A percentile compares a stretch with the other conserved stretches of the same genome.
phyloP scores from a whole-genome alignment of 495 filamentous ascomycete species.

The Daldinia concentrica region DNA sequence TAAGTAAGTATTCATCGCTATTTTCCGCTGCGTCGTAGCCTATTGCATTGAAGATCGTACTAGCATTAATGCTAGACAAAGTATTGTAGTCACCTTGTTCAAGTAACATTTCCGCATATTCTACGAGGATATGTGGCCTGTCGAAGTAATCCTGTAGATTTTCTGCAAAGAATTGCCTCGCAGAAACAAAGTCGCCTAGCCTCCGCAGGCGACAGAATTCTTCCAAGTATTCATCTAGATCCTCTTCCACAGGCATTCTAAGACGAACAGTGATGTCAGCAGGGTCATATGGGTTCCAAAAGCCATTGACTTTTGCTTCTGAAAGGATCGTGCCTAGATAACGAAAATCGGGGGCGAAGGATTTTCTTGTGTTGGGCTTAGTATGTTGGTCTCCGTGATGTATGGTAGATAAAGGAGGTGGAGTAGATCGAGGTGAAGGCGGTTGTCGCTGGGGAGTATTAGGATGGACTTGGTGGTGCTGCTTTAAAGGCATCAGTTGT shows the following conservation, averaged over 20 bases:
- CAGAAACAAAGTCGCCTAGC: neutral
- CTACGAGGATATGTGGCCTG: neutral
- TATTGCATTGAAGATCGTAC: too few relatives aligned
- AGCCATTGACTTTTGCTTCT: neutral
- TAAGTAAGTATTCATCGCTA: neutral
- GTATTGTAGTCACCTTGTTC: neutral
- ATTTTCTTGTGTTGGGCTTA: too few relatives aligned
- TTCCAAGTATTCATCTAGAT: neutral
- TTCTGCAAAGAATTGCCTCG: neutral
- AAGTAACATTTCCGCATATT: neutral
- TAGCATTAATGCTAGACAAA: too few relatives aligned
- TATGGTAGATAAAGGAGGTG: too few relatives aligned
- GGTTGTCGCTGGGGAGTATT: too few relatives aligned
- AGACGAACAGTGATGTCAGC: neutral
- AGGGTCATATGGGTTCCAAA: neutral
- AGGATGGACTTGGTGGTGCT: too few relatives aligned
- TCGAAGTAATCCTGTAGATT: neutral
- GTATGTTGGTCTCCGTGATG: too few relatives aligned
- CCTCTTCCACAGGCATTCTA: neutral
- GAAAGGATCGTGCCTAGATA: too few relatives aligned
- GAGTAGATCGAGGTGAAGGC: too few relatives aligned
- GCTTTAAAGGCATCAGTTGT: too few relatives aligned
- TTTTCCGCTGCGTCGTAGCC: too few relatives aligned
- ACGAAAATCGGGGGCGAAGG: too few relatives aligned
- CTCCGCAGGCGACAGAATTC: neutral